Evolutionary conservation across 169 alveolate genomes (phyloP).

Genomic region (Pseudocohnilembus persalinus): DNA sequence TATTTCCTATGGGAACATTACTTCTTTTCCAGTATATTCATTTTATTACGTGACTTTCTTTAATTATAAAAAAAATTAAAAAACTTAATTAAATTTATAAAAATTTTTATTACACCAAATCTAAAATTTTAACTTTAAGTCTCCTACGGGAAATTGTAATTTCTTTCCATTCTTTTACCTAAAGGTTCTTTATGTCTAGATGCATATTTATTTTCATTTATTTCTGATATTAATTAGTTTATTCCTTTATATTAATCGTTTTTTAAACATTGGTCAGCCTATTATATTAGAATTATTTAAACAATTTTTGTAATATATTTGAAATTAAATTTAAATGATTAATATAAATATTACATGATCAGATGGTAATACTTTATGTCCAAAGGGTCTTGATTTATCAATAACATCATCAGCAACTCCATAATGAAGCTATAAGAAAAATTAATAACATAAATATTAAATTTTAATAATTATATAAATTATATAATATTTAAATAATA

Average conservation of each 20-base stretch:
- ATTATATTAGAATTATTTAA: background rate
- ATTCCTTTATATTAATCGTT: conserved; percentile 56
- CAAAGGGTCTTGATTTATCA: conserved; percentile 42
- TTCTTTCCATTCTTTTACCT: conserved; percentile 57
- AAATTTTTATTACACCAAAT: conserved; percentile 49
- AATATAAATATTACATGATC: conserved; percentile 51
- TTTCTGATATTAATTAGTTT: conserved; percentile 53
- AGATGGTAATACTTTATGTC: conserved; percentile 58
- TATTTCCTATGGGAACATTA: conserved; percentile 67
- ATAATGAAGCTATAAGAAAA: conserved; percentile 52
- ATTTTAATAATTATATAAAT: background rate
- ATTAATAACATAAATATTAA: background rate
- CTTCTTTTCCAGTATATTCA: conserved; percentile 66
- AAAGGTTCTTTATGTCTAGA: conserved; percentile 68
- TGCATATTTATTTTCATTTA: conserved; percentile 69
- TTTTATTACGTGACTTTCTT: conserved; percentile 37
- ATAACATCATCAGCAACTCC: conserved; percentile 69
- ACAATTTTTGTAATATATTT: background rate
- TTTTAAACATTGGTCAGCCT: conserved; percentile 43
- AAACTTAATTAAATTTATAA: no score
- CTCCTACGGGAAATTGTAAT: conserved; percentile 65
- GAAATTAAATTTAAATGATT: background rate
- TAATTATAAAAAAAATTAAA: no score
- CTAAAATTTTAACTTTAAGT: conserved; percentile 38
- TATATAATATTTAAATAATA: background rate